phyloP scores from a whole-genome alignment of 1,284 basidiomycete genomes.

The Schizopora paradoxa region DNA sequence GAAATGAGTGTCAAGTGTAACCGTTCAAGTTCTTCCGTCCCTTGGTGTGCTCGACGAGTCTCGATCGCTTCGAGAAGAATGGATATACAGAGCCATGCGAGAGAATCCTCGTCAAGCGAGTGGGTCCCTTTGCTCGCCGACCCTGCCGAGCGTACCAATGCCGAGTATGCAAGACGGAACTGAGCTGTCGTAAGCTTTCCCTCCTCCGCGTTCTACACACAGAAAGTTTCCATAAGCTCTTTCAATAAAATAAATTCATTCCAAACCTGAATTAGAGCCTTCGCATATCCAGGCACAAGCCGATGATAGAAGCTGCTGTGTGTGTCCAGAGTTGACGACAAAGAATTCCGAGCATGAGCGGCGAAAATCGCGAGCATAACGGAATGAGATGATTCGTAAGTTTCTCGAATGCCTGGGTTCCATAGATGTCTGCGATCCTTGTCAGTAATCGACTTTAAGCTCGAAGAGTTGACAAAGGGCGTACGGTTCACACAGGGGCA shows the following conservation, averaged over 20 bases:
- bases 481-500: slow-evolving; percentile 57
- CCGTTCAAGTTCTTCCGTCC: slow-evolving; percentile 37
- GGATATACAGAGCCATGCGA: slow-evolving; percentile 60
- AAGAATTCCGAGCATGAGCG: slow-evolving; percentile 41
- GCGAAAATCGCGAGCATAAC: slow-evolving; percentile 66
- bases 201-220: slow-evolving; percentile 56
- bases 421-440: slow-evolving; percentile 56
- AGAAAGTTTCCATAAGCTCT: neutral
- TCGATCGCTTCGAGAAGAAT: slow-evolving; percentile 41
- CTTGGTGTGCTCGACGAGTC: slow-evolving; percentile 13
- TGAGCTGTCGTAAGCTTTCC: slow-evolving; percentile 53
- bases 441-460: neutral
- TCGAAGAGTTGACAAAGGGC: slow-evolving; percentile 23
- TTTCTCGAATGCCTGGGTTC: slow-evolving; percentile 54
- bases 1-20: slow-evolving; percentile 56
- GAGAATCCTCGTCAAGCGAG: slow-evolving; percentile 20
- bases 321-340: slow-evolving; percentile 19
- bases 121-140: slow-evolving; percentile 5
- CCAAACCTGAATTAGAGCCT: slow-evolving; percentile 59
- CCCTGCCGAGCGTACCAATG: slow-evolving; percentile 45
- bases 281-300: slow-evolving; percentile 62
- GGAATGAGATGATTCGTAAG: slow-evolving; percentile 71
- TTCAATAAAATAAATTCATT: slow-evolving; percentile 5
- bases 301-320: slow-evolving; percentile 42
- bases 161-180: slow-evolving; percentile 59